Evolutionary conservation across 2,329 filamentous ascomycete species (phyloP).

Genomic region (Nakataea oryzae): DNA sequence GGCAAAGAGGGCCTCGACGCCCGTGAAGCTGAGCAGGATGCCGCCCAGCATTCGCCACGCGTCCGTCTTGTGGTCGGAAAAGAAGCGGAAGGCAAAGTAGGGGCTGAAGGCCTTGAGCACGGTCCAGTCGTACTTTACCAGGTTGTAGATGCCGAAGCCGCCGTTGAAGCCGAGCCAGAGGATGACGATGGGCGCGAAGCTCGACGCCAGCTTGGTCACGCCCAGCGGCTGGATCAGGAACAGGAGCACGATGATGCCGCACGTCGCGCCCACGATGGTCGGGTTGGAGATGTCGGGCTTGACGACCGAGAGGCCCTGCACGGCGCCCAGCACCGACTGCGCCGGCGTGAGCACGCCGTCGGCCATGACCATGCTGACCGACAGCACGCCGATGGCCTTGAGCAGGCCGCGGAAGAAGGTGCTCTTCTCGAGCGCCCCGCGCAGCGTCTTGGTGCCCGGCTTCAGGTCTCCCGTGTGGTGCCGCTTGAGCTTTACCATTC

Average conservation of each 20-base stretch:
- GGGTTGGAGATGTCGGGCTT: slow-evolving; percentile 39
- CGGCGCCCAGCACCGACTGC: slow-evolving; percentile 56
- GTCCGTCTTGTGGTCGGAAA: slow-evolving; percentile 44
- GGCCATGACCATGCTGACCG: slow-evolving; percentile 54
- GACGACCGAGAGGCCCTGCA: slow-evolving; percentile 51
- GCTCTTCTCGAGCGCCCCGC: slow-evolving; percentile 46
- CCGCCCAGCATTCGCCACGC: slow-evolving; percentile 57
- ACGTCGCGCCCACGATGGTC: slow-evolving; percentile 52
- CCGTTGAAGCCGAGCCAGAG: slow-evolving; percentile 55
- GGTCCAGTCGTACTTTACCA: slow-evolving; percentile 36
- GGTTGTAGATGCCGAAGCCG: slow-evolving; percentile 51
- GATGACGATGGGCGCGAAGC: slow-evolving; percentile 55
- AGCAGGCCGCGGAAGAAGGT: slow-evolving; percentile 38
- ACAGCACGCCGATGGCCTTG: slow-evolving; percentile 51
- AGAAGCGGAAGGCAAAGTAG: slow-evolving; percentile 48
- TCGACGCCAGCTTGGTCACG: slow-evolving; percentile 43
- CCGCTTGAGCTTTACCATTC: slow-evolving; percentile 46
- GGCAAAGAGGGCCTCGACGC: slow-evolving; percentile 65
- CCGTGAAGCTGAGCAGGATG: slow-evolving; percentile 64
- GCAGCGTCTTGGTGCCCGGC: slow-evolving; percentile 36
- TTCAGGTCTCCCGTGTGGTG: slow-evolving; percentile 43
- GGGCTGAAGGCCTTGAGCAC: slow-evolving; percentile 45
- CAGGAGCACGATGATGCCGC: slow-evolving; percentile 50
- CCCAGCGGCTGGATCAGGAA: slow-evolving; percentile 55
- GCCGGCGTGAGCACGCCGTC: slow-evolving; percentile 55